These are phyloP conservation scores for Paraleonurus japonicus DNA, from an alignment of 257 asterid genomes.

Conservation along the genomic window DNA sequence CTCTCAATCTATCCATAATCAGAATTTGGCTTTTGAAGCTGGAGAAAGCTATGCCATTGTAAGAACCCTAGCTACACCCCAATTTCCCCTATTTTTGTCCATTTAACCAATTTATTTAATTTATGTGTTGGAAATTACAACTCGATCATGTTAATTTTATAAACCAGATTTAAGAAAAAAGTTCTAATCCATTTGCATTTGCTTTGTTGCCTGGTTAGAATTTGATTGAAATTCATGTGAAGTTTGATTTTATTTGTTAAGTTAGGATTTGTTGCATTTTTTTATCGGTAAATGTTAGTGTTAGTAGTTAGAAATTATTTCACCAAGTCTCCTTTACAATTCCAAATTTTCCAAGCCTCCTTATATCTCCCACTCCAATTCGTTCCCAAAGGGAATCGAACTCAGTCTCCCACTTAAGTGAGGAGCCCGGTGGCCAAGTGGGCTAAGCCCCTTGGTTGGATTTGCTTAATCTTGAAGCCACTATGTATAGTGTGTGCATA, in stretches of 20 bases:
- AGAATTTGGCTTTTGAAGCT: slow-evolving; percentile 20
- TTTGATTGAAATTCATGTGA: neutral
- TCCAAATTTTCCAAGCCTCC: too few relatives aligned
- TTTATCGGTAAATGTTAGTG: too few relatives aligned
- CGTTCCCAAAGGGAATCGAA: too few relatives aligned
- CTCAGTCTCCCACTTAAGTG: too few relatives aligned
- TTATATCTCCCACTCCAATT: too few relatives aligned
- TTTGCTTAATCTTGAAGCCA: neutral
- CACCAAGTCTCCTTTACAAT: too few relatives aligned
- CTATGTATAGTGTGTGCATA: neutral
- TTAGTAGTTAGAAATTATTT: too few relatives aligned
- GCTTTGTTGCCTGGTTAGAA: neutral
- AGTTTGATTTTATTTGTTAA: neutral
- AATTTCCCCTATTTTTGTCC: neutral
- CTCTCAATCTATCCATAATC: neutral
- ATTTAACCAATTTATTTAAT: neutral
- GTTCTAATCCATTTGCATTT: neutral
- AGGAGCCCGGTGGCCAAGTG: too few relatives aligned
- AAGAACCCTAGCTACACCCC: slow-evolving; percentile 8
- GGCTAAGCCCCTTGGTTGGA: too few relatives aligned
- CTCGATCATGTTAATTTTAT: neutral
- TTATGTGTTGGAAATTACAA: neutral
- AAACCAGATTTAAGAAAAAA: neutral
- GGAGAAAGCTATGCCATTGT: slow-evolving; percentile 21
- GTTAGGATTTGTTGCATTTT: slow-evolving; percentile 7